phyloP scores from a whole-genome alignment of 1,139 yeast genomes.

The Wickerhamomyces sp. region DNA sequence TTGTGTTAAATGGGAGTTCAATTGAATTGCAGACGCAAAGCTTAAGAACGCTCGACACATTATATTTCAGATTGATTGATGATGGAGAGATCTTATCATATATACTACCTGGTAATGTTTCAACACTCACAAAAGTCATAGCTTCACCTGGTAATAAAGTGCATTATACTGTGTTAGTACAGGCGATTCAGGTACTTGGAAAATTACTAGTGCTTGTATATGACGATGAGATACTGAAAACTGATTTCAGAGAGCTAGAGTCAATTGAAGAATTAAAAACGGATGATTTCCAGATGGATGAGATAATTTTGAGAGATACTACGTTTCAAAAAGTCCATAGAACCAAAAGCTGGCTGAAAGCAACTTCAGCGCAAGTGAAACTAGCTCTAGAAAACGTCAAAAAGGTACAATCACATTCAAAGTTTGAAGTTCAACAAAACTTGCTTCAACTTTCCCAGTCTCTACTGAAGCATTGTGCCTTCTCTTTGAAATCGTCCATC shows the following conservation, averaged over 20 bases:
- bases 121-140: constrained; percentile 41
- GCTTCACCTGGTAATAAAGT: constrained; percentile 31
- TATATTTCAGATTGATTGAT: constrained; percentile 31
- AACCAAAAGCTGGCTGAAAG: constrained; percentile 56
- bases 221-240: constrained; percentile 34
- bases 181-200: constrained; percentile 30
- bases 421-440: constrained; percentile 29
- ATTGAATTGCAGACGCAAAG: constrained; percentile 32
- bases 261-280: constrained; percentile 9
- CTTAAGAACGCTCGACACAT: constrained; percentile 29
- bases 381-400: constrained; percentile 18
- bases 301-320: constrained; percentile 17
- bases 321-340: constrained; percentile 34
- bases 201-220: constrained; percentile 33
- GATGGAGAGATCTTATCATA: constrained; percentile 50
- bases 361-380: constrained; percentile 56
- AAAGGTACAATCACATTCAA: constrained; percentile 23
- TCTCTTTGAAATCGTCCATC: constrained; percentile 31
- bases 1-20: constrained; percentile 25
- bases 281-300: constrained; percentile 13
- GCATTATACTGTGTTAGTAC: constrained; percentile 37
- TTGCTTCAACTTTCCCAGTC: constrained; percentile 28
- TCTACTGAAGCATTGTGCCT: constrained; percentile 27
- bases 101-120: constrained; percentile 54
- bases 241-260: constrained; percentile 15